Evolutionary conservation across 208 protist species (phyloP), one percentile per base, ranked within the genome.

Genomic region (Naegleria fowleri): DNA sequence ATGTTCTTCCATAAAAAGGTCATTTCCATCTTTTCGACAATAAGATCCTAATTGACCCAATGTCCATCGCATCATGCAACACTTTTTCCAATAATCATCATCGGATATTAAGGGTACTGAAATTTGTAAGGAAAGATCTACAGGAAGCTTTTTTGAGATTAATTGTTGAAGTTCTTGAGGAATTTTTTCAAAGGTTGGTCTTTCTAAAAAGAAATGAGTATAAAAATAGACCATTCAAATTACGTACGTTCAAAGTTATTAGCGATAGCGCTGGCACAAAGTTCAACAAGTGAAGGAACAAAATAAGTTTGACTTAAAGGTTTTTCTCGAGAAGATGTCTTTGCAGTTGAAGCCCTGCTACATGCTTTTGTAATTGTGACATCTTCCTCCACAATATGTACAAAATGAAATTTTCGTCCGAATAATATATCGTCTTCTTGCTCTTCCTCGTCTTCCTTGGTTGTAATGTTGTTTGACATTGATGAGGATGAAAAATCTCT

Each of bases 31-130:
- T 19, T 51, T 41, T 15, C 48, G 0, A 4, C 11, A 33, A 87
- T 55, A 87, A 52, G 83, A n/a, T 52, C 83, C 83, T 41, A 87
- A 33, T 52, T 87, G 83, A 25, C 83, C 83, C 15, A 39, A 16
- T 52, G 25, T 51, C 83, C 83, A 87, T n/a, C 83, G 40, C 83
- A 87, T 87, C 15, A 55, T 51, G 19, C 83, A 87, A 51, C 83
- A 87, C 48, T 87, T 87, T 40, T 87, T 87, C 83, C 83, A 87
- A 87, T 87, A 87, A n/a, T 52, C n/a, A 1, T 87, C 40, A 52
- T 87, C 83, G 0, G 40, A 33, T 36, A 87, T 52, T 51, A 87
- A 36, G 19, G 83, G 83, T 5, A 87, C 83, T 15, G 83, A 55
- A 39, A 87, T 51, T 87, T 87, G 83, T 52, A 87, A 36, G 13